Evolutionary conservation across 768 basidiomycete genomes (phyloP).

Genomic region (Suillus variegatus): DNA sequence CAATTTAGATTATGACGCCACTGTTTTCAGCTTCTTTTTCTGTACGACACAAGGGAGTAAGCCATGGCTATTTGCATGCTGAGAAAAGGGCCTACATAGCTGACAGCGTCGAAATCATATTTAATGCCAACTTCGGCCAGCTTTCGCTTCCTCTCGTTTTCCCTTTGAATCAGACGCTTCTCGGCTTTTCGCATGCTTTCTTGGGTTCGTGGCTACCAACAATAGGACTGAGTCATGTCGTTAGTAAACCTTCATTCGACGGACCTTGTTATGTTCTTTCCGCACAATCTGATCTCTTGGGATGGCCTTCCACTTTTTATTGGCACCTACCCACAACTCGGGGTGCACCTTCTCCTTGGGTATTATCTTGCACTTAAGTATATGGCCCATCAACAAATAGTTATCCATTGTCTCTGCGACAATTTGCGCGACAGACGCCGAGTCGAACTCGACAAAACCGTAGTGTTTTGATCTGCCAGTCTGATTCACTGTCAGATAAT

Average conservation of each 20-base stretch:
- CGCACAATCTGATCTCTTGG: slow-evolving; percentile 74
- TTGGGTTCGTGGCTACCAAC: slow-evolving; percentile 65
- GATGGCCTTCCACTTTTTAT: slow-evolving; percentile 83
- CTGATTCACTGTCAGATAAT: slow-evolving; percentile 40
- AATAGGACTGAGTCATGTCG: background rate
- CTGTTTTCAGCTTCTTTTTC: slow-evolving; percentile 39
- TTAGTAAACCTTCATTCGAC: slow-evolving; percentile 4
- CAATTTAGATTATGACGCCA: slow-evolving; percentile 11
- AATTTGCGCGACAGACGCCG: slow-evolving; percentile 86
- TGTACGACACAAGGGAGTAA: slow-evolving; percentile 10
- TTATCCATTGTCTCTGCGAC: slow-evolving; percentile 99
- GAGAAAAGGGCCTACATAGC: slow-evolving; percentile 64
- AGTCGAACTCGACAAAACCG: slow-evolving; percentile 94
- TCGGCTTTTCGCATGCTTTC: slow-evolving; percentile 66
- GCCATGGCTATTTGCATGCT: background rate
- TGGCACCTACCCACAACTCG: slow-evolving; percentile 95
- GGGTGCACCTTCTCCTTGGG: slow-evolving; percentile 91
- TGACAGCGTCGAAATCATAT: slow-evolving; percentile 80
- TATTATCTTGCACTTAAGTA: slow-evolving; percentile 87
- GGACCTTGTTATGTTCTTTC: slow-evolving; percentile 81
- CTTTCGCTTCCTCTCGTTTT: slow-evolving; percentile 76
- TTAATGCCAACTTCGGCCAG: slow-evolving; percentile 80
- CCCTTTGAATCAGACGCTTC: slow-evolving; percentile 53
- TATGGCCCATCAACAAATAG: slow-evolving; percentile 93
- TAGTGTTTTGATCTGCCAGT: slow-evolving; percentile 97